Percentiles rank a stretch among this genome's conserved stretches.
phyloP scores from a whole-genome alignment of 768 basidiomycete genomes.

The Lentinula sp. region DNA sequence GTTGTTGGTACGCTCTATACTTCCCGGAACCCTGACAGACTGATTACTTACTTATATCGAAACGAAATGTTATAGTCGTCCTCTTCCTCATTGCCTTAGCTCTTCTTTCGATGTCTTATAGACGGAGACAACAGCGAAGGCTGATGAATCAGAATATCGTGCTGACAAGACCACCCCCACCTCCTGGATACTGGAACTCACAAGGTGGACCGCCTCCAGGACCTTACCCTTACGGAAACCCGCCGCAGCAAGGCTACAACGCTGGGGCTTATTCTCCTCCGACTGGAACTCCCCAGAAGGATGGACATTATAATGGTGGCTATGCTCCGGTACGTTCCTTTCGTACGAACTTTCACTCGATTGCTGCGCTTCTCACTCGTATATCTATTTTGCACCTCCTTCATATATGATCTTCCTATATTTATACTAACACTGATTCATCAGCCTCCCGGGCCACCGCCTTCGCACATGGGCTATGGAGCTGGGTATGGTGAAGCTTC shows the following conservation, averaged over 20 bases:
- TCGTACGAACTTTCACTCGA: not conserved
- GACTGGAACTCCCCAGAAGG: not conserved
- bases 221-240: not conserved
- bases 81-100: not conserved
- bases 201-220: not conserved
- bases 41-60: too few species aligned
- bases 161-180: not conserved
- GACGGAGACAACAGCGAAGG: not conserved
- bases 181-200: slow-evolving; percentile 1
- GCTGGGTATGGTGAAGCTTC: not conserved
- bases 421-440: not conserved
- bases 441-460: not conserved
- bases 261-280: not conserved
- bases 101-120: not conserved
- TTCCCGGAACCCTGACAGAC: not conserved
- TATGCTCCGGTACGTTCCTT: not conserved
- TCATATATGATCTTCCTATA: not conserved
- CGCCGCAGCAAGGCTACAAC: not conserved
- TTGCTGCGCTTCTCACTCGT: not conserved
- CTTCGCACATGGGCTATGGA: not conserved
- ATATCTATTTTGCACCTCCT: not conserved
- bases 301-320: not conserved
- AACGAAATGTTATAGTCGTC: not conserved
- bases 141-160: not conserved
- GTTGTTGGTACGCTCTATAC: not conserved